Conservation (phyloP, 192 early-diverging fungal genomes). For the Gonapodya prolifera region DNA sequence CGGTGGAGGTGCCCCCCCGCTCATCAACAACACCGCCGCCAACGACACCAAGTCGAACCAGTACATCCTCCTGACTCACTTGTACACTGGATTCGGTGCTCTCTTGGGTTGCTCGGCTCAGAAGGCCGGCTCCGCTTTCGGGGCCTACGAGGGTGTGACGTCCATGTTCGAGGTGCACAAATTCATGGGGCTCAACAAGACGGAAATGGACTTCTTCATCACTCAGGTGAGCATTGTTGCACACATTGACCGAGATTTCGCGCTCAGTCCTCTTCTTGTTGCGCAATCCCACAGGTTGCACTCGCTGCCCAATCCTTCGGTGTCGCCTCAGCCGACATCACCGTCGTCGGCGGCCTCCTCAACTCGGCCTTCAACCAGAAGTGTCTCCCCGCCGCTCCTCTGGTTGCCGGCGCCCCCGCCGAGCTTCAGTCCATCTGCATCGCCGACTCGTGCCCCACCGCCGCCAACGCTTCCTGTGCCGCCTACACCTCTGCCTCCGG, state of each 20-base stretch:
- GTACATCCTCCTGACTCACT: constrained; percentile 9
- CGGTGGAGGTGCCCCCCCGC: constrained; percentile 11
- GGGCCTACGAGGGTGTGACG: constrained; percentile 5
- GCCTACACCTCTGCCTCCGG: too few species aligned
- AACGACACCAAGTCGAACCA: constrained; percentile 1
- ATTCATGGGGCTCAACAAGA: constrained; percentile 11
- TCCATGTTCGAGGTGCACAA: constrained; percentile 11
- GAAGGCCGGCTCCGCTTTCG: neutral
- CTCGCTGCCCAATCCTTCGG: constrained; percentile 11
- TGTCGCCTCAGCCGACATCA: constrained; percentile 7
- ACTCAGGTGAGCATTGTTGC: too few species aligned
- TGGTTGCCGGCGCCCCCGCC: too few species aligned
- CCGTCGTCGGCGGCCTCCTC: neutral
- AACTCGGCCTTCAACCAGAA: constrained; percentile 4
- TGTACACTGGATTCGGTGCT: constrained; percentile 10
- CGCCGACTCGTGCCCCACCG: too few species aligned
- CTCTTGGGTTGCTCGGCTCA: neutral
- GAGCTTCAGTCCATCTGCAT: too few species aligned
- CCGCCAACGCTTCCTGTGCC: too few species aligned
- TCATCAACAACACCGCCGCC: constrained; percentile 4
- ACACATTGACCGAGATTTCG: too few species aligned
- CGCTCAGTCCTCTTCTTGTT: too few species aligned
- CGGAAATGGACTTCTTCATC: constrained; percentile 6
- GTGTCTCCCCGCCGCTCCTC: too few species aligned
- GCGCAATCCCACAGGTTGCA: too few species aligned